phyloP scores from a whole-genome alignment of 805 yeast genomes.

The Metschnikowia borealis region DNA sequence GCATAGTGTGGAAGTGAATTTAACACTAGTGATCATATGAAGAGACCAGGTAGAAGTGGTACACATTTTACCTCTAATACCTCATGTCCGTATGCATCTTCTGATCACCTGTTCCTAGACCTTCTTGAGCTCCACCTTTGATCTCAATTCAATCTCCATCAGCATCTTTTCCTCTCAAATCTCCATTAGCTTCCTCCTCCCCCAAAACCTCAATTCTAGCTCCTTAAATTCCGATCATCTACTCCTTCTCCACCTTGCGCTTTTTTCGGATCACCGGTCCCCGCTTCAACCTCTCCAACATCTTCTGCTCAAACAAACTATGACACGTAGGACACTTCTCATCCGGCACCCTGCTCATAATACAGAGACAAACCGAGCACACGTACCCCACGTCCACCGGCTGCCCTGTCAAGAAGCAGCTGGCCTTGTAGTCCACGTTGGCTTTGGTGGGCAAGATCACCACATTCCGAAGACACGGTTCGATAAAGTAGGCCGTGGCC shows the following conservation, averaged over 20 bases:
- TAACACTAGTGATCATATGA: too few species aligned
- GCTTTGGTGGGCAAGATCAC: constrained; percentile 78
- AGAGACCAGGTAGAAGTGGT: too few species aligned
- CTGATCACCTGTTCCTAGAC: too few species aligned
- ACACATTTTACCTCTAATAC: too few species aligned
- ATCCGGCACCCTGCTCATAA: constrained; percentile 63
- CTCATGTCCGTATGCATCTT: too few species aligned
- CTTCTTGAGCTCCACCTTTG: too few species aligned
- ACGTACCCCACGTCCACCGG: constrained; percentile 92
- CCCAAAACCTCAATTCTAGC: too few species aligned
- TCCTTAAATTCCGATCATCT: too few species aligned
- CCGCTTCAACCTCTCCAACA: constrained; percentile 53
- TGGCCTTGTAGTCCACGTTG: constrained; percentile 89
- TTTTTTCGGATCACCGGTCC: constrained; percentile 53
- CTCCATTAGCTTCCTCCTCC: too few species aligned
- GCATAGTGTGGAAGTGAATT: too few species aligned
- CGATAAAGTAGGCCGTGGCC: constrained; percentile 76
- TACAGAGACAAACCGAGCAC: constrained; percentile 91
- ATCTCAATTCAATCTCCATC: too few species aligned
- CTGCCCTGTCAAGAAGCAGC: constrained; percentile 86
- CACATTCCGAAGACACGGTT: constrained; percentile 74
- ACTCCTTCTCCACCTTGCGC: constrained; percentile 12
- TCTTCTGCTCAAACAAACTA: constrained; percentile 64
- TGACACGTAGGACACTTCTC: constrained; percentile 82
- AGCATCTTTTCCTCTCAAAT: too few species aligned